These are phyloP conservation scores for Leccinum sublutescens DNA, from an alignment of 768 basidiomycete species.

Conservation along the genomic window DNA sequence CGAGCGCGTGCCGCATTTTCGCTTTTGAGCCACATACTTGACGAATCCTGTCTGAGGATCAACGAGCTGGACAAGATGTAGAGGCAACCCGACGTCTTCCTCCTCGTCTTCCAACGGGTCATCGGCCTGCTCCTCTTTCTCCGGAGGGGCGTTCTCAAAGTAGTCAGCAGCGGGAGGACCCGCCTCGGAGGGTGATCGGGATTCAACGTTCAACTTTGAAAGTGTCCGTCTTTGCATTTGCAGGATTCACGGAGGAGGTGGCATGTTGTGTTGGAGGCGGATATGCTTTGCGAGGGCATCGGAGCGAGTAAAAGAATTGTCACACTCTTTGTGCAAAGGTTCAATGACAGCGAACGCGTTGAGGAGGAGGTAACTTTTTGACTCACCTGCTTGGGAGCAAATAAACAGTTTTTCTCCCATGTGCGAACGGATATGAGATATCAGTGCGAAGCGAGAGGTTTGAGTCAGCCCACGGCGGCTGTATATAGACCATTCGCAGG, in stretches of 20 bases:
- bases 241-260: constrained; percentile 66
- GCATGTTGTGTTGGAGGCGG: constrained; percentile 82
- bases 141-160: constrained; percentile 27
- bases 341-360: neutral
- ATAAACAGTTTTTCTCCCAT: constrained; percentile 94
- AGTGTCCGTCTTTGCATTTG: constrained; percentile 67
- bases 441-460: constrained; percentile 85
- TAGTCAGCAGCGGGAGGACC: constrained; percentile 32
- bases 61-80: constrained; percentile 47
- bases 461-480: constrained; percentile 77
- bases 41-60: constrained; percentile 62
- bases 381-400: constrained; percentile 74
- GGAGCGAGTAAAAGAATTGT: constrained; percentile 92
- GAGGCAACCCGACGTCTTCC: constrained; percentile 50
- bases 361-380: neutral
- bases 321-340: constrained; percentile 68
- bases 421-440: constrained; percentile 88
- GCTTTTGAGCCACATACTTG: constrained; percentile 71
- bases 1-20: constrained; percentile 65
- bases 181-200: constrained; percentile 41
- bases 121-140: constrained; percentile 18
- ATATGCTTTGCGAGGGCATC: constrained; percentile 93
- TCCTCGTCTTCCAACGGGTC: constrained; percentile 30
- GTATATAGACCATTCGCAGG: constrained; percentile 89
- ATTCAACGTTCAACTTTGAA: constrained; percentile 56